Evolutionary conservation across 805 yeast genomes (phyloP), one percentile per base, ranked within the genome.

Genomic region (Cyberlindnera maritima): DNA sequence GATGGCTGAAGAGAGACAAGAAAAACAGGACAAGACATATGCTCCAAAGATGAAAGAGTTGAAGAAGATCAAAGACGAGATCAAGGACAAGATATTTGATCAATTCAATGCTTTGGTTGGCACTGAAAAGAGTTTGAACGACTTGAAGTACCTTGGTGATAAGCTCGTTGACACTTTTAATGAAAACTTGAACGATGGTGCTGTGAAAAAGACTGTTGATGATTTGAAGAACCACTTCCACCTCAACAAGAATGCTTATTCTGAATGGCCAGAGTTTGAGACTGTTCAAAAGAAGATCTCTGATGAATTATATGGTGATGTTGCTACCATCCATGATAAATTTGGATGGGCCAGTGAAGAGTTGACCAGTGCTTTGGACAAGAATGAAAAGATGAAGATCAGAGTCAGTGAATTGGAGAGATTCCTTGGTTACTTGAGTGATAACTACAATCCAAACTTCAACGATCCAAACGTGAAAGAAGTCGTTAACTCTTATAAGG

Each of bases 141-240:
- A 36, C 15, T 19, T 58, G 19, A 53, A 74, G 47, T 29, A 51
- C 2, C 71, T 85, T 15, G 60, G 88, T 41, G 63, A 65, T 2
- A 65, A 66, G 5, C 69, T 91, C 66, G 63, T 72, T 9, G 59
- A 70, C 3, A 76, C 77, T n/a, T 90, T 86, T 65, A 88, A 89
- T 57, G 88, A 86, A 40, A 85, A 89, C 58, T 80, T 89, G 67
- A 89, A 91, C 61, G 97, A 91, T 65, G 79, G 81, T 8, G 95
- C 91, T 0, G 97, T 91, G 17, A 88, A 88, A 62, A 76, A 71
- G 18, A 82, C 91, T 1, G 82, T 89, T 15, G 69, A 76, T 17
- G 68, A 69, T 12, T 85, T 37, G 39, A 36, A 51, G 28, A 20
- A 9, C 2, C 57, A 55, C 25, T 14, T 53, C 20, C 34, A 38